Percentiles rank a stretch among this genome's conserved stretches.
Conservation (phyloP, 2,329 filamentous ascomycete species). For the Aaosphaeria arxii region DNA sequence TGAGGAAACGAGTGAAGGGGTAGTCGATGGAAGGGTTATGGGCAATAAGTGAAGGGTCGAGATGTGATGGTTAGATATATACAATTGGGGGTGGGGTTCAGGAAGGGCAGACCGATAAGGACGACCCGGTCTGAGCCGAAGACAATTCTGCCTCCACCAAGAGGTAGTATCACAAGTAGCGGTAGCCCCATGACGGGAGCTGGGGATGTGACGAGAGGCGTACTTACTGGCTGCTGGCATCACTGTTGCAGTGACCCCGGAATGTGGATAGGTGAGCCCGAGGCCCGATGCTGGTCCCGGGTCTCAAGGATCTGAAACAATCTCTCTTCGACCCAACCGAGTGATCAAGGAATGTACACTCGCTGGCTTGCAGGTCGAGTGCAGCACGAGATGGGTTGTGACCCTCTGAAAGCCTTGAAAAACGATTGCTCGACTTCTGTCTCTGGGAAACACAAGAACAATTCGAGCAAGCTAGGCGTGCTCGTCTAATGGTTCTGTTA, state of each 20-base stretch:
- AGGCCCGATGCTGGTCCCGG: constrained; percentile 31
- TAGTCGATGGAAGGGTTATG: constrained; percentile 1
- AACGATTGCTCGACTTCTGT: constrained; percentile 27
- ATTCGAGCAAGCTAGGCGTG: constrained; percentile 29
- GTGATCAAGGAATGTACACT: constrained; percentile 33
- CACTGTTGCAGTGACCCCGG: constrained; percentile 37
- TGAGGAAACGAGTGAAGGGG: constrained; percentile 11
- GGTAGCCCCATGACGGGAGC: constrained; percentile 31
- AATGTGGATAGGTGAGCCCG: constrained; percentile 34
- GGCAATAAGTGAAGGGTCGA: too few relatives aligned
- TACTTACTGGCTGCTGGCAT: constrained; percentile 40
- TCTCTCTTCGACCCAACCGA: constrained; percentile 31
- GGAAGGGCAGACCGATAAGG: neutral
- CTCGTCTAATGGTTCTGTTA: constrained; percentile 25
- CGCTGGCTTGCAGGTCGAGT: constrained; percentile 27
- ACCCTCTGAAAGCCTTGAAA: constrained; percentile 30
- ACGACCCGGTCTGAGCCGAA: neutral
- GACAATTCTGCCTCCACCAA: neutral
- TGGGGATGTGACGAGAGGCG: constrained; percentile 27
- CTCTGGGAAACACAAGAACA: constrained; percentile 24
- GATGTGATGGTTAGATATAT: too few relatives aligned
- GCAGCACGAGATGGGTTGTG: constrained; percentile 39
- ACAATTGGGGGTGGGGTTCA: neutral
- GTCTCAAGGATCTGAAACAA: constrained; percentile 38
- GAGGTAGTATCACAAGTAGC: neutral